These are phyloP conservation scores for Exophiala alcalophila DNA, from an alignment of 2,329 filamentous ascomycete genomes.

Conservation along the genomic window DNA sequence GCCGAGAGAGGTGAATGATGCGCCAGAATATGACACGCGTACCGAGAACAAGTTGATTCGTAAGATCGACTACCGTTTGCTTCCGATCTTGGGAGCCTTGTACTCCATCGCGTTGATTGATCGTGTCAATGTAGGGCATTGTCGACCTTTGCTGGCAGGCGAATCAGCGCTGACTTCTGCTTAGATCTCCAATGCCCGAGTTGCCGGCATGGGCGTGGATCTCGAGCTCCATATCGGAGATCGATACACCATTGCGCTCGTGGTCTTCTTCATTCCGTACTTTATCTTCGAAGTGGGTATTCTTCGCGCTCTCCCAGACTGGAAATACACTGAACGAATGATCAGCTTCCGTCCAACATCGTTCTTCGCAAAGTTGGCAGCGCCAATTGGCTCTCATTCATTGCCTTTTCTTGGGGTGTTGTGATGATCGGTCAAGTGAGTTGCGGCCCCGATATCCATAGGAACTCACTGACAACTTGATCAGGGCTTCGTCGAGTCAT, in stretches of 20 bases:
- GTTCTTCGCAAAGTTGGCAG: constrained; percentile 44
- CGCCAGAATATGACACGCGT: constrained; percentile 3
- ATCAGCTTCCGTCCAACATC: constrained; percentile 37
- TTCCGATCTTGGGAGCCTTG: constrained; percentile 32
- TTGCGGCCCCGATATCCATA: neutral
- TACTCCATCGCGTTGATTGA: constrained; percentile 24
- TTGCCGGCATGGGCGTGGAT: constrained; percentile 28
- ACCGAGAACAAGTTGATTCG: constrained; percentile 10
- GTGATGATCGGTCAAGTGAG: constrained; percentile 36
- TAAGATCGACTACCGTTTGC: constrained; percentile 31
- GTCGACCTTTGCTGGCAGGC: too few species aligned
- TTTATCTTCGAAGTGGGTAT: constrained; percentile 65
- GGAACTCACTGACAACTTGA: neutral
- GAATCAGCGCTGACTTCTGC: too few species aligned
- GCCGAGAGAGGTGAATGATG: neutral
- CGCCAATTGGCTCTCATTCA: constrained; percentile 62
- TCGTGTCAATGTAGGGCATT: constrained; percentile 20
- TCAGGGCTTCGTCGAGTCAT: constrained; percentile 62
- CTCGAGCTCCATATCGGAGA: constrained; percentile 49
- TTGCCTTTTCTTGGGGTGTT: constrained; percentile 39
- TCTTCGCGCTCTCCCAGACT: neutral
- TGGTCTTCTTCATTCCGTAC: constrained; percentile 68
- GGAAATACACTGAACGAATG: neutral
- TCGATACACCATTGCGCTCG: constrained; percentile 66
- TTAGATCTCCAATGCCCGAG: constrained; percentile 31